Evolutionary conservation across 345 rosid species (phyloP), one percentile per base, ranked within the genome.

Genomic region (Rhodomyrtus tomentosa): DNA sequence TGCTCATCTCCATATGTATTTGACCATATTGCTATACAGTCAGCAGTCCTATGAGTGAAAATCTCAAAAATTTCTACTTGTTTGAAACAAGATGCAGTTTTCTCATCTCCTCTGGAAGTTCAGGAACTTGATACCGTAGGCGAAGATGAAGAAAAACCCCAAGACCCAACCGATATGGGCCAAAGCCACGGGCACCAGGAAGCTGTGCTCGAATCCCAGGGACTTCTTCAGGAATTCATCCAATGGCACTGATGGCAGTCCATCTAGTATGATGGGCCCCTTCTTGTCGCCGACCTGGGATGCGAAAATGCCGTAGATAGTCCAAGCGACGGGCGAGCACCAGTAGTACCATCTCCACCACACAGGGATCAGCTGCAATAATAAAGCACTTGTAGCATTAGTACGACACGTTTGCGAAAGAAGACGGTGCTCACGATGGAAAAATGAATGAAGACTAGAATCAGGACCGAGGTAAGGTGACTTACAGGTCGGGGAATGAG

Each of bases 331-430:
- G 18, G 90, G 90, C 14, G 85, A 84, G 13, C 27, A 79, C 88
- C 86, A 82, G 81, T 84, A 88, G 72, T 55, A 88, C 89, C 88
- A 88, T 38, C 87, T 84, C 90, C 90, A 88, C 89, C 89, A 88
- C 13, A 84, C 73, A 2, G 89, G 89, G 32, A 85, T 85, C 53
- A 81, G 84, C 88, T 84, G 89, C 81, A 84, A 83, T 18, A 18
- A 68, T 18, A 68, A 24, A 20, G 45, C 45, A 32, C 10, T 18
- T 18, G 38, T 36, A 68, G 76, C 25, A 32, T 68, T 36, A 9
- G 38, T 36, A 36, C 18, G 45, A 1, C 24, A 9, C 36, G 42
- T 68, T 36, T 2, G 9, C 45, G 20, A 68, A 68, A 4, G 76
- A 62, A 21, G 45, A 36, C 18, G 76, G 4, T 18, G 24, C 76